Conservation (phyloP, 805 yeast species). For the Gaillardinia entomophila region DNA sequence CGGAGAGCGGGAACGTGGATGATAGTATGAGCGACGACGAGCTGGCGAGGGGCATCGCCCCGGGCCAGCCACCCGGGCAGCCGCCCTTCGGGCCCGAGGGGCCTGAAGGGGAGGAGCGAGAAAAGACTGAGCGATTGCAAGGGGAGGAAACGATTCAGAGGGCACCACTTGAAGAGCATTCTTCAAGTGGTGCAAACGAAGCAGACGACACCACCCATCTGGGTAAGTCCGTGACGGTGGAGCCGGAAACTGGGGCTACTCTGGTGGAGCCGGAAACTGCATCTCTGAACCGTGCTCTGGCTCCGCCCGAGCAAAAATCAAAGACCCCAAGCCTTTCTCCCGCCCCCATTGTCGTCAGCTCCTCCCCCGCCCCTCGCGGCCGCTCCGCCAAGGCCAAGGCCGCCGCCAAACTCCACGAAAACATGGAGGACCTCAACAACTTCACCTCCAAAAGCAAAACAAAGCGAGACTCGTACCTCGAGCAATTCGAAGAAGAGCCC, state of each 20-base stretch:
- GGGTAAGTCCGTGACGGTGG: not conserved
- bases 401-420: constrained; percentile 56
- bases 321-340: too few species aligned
- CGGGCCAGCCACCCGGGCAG: too few species aligned
- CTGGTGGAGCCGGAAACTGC: not conserved
- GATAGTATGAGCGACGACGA: constrained; percentile 24
- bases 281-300: too few species aligned
- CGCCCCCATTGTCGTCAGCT: not conserved
- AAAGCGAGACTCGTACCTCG: constrained; percentile 33
- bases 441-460: constrained; percentile 48
- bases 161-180: too few species aligned
- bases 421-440: constrained; percentile 62
- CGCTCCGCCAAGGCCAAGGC: constrained; percentile 67
- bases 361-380: constrained; percentile 14
- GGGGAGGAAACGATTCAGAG: too few species aligned
- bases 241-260: not conserved
- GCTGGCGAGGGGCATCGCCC: constrained; percentile 6
- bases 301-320: too few species aligned
- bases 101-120: constrained; percentile 4
- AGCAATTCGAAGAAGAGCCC: constrained; percentile 18
- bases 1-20: constrained; percentile 18
- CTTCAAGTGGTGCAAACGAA: constrained; percentile 1
- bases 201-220: not conserved
- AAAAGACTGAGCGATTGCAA: constrained; percentile 6
- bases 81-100: too few species aligned